These are phyloP conservation scores for Plectosphaerella plurivora DNA, from an alignment of 2,329 filamentous ascomycete genomes.

Conservation along the genomic window DNA sequence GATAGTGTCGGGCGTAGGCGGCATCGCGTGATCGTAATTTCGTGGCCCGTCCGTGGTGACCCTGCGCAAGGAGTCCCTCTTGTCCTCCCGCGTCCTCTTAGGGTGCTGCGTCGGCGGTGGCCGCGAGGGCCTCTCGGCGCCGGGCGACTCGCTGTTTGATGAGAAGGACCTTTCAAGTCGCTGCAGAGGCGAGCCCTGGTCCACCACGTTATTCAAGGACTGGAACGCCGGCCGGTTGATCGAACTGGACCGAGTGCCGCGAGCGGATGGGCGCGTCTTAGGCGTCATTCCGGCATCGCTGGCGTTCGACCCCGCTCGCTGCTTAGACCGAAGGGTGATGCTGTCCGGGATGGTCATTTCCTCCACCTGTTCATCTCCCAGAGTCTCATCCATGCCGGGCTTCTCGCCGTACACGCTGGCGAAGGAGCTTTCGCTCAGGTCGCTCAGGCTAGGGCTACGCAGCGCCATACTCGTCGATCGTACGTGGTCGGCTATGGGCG, in stretches of 20 bases:
- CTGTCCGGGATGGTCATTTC: slow-evolving; percentile 25
- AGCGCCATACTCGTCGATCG: slow-evolving; percentile 18
- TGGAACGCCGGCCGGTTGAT: slow-evolving; percentile 30
- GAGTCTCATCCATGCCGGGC: slow-evolving; percentile 16
- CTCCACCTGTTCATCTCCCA: slow-evolving; percentile 15
- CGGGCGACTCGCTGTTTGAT: slow-evolving; percentile 24
- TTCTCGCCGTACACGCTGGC: slow-evolving; percentile 57
- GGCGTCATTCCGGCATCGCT: not conserved
- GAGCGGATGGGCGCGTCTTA: not conserved
- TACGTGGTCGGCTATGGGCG: slow-evolving; percentile 17
- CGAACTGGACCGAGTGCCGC: slow-evolving; percentile 21
- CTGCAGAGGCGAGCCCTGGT: slow-evolving; percentile 44
- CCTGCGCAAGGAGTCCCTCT: slow-evolving; percentile 40
- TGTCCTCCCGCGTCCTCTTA: slow-evolving; percentile 36
- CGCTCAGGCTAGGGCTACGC: slow-evolving; percentile 57
- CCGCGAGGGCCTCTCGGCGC: slow-evolving; percentile 16
- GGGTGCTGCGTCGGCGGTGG: slow-evolving; percentile 15
- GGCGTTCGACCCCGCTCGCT: slow-evolving; percentile 1
- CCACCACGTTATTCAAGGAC: slow-evolving; percentile 42
- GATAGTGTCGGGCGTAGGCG: slow-evolving; percentile 57
- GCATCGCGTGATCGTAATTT: slow-evolving; percentile 39
- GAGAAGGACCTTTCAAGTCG: slow-evolving; percentile 33
- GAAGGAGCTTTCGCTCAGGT: slow-evolving; percentile 65
- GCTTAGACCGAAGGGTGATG: slow-evolving; percentile 6
- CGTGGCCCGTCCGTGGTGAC: slow-evolving; percentile 43